These are phyloP conservation scores for Iris pallida DNA, from an alignment of 116 monocot species.

Conservation along the genomic window DNA sequence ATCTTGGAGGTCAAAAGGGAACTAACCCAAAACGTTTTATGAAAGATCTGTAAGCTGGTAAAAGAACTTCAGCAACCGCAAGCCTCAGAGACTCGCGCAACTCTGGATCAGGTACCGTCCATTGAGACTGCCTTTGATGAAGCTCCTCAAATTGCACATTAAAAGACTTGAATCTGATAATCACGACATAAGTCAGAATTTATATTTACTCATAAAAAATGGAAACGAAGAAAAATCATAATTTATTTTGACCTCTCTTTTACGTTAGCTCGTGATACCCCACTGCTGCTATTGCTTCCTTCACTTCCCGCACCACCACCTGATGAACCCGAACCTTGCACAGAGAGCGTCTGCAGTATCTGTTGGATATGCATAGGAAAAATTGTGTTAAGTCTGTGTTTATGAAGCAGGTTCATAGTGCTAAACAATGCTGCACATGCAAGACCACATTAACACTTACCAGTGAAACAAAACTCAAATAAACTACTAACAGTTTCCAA, in stretches of 20 bases:
- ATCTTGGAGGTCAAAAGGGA: conserved; percentile 6
- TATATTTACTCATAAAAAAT: neutral
- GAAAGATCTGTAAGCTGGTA: conserved; percentile 91
- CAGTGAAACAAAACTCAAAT: too few species aligned
- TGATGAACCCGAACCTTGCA: conserved; percentile 65
- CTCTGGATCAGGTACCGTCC: conserved; percentile 90
- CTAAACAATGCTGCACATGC: too few species aligned
- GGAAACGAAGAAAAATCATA: neutral
- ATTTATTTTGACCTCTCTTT: conserved; percentile 69
- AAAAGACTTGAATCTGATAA: conserved; percentile 76
- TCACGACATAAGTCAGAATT: neutral
- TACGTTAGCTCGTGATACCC: conserved; percentile 63
- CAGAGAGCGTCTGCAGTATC: conserved; percentile 68
- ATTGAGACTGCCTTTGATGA: conserved; percentile 80
- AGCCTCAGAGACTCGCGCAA: conserved; percentile 83
- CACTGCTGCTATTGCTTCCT: conserved; percentile 50
- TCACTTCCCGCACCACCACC: conserved; percentile 36
- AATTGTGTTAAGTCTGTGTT: too few species aligned
- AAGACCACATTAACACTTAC: too few species aligned
- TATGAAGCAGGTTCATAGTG: too few species aligned
- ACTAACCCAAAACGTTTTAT: conserved; percentile 85
- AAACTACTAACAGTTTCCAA: too few species aligned
- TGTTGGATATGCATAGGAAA: conserved; percentile 14
- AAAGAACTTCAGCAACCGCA: conserved; percentile 80
- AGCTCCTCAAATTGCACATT: conserved; percentile 90